Base-by-base conservation (phyloP, 1,284 basidiomycete species). In the Pascua sp. region DNA sequence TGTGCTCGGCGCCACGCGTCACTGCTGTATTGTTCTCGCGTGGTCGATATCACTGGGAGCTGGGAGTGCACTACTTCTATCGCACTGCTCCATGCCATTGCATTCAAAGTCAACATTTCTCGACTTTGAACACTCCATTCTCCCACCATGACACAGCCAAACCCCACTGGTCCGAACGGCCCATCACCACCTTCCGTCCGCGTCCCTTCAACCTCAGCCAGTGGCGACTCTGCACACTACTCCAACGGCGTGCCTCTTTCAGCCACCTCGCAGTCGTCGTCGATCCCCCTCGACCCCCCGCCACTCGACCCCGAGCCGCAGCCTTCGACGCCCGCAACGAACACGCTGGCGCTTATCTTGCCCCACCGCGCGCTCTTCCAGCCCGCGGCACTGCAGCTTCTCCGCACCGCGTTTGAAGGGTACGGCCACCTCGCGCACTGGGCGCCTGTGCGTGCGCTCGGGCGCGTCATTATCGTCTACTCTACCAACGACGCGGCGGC, bases 401-500 rank as follows among this genome's bases (percentile, higher is more conserved):
- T 93, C 36, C 81, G 80, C 46, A 76, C 80, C 16, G 86, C 91
- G 67, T 93, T 93, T 69, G 79, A 79, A 5, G 72, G 80, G 0
- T 91, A 86, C 69, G 93, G 92, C 15, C 77, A 81, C 37, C 83
- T 96, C 16, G 86, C 88, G 67, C 83, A 87, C 66, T 96, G 91
- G 91, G 90, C 89, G 1, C 90, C 91, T 8, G 77, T 96, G 11
- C 83, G 82, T n/a, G 84, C 84, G 2, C 89, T 95, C 67, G 84
- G 85, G 0, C 81, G 92, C 17, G 86, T 91, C 39, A 84, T 96
- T 47, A 76, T 92, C 37, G 90, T 94, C 0, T 96, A 87, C 70
- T 81, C 82, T 32, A 71, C 77, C 8, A 85, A 86, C 18, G 65
- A 65, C 12, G 67, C 64, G 12, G 77, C 59, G 18, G 71, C 65